Evolutionary conservation across 2,329 filamentous ascomycete genomes (phyloP), one percentile per base, ranked within the genome.

Genomic region (Ophiostoma populinum): DNA sequence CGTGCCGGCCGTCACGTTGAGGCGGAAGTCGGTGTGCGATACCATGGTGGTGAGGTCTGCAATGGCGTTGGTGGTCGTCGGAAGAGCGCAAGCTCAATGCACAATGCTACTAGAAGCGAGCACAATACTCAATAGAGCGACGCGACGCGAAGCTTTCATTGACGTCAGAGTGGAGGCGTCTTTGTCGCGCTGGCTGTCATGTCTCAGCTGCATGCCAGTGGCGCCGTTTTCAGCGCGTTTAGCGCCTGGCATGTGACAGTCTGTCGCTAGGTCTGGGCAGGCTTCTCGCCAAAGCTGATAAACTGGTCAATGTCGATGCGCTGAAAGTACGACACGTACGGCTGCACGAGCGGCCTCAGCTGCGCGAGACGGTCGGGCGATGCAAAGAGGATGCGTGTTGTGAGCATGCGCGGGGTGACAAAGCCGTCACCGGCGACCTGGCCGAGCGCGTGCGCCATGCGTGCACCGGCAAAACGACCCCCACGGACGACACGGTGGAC

Each of bases 1-100:
- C 2, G 80, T 65, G 3, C 87, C 87, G 1, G 82, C 82, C 0
- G 83, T 92, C 37, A 94, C 76, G 45, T 70, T 71, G 42, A 95
- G 66, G 34, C 81, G 67, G 55, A 90, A 93, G 45, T 80, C 76
- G 40, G 78, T 28, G 17, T 39, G 32, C 8, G 37, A 37, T 10
- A 32, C 15, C 42, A 43, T 42, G 13, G 7, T 15, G 24, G 22
- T 3, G 7, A 22, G 21, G 21, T 22, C 21, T 11, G 21, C 11
- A 22, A 22, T 6, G 6, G 11, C 7, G 21, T 22, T 11, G 7
- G 21, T 22, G 11, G 11, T 22, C 21, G 21, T 11, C 21, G 15
- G 20, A 24, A 29, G n/a, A 11, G 6, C n/a, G 15, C n/a, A 11
- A 10, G 22, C 7, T 7, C 5, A 8, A 24, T n/a, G n/a, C n/a